Conservation (phyloP, 768 basidiomycete genomes). For the Auriscalpium orientale region DNA sequence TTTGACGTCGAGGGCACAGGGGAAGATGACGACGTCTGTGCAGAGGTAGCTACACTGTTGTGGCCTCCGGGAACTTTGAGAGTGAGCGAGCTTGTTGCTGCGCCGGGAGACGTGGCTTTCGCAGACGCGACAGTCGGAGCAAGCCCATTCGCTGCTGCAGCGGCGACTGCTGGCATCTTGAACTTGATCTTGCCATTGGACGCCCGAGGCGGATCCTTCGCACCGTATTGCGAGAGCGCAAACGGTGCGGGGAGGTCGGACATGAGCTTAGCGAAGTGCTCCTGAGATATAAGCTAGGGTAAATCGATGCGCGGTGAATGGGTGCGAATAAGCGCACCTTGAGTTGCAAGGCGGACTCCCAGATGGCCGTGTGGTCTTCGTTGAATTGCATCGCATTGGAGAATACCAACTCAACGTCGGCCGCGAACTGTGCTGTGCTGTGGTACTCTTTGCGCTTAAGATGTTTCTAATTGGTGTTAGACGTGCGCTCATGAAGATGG, state of each 20-base stretch:
- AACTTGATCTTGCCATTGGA: slow-evolving; percentile 59
- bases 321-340: slow-evolving; percentile 37
- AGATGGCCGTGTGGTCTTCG: slow-evolving; percentile 74
- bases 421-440: slow-evolving; percentile 61
- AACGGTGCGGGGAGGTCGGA: slow-evolving; percentile 66
- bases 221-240: slow-evolving; percentile 50
- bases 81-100: slow-evolving; percentile 15
- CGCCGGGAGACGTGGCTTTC: slow-evolving; percentile 17
- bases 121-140: slow-evolving; percentile 15
- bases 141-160: slow-evolving; percentile 27
- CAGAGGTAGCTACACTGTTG: neutral
- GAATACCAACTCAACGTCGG: slow-evolving; percentile 86
- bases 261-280: slow-evolving; percentile 69
- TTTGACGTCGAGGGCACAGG: neutral
- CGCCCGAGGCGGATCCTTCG: slow-evolving; percentile 33
- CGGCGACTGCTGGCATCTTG: slow-evolving; percentile 38
- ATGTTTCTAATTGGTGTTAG: slow-evolving; percentile 47
- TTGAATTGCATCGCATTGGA: slow-evolving; percentile 87
- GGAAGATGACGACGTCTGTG: slow-evolving; percentile 16
- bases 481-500: neutral
- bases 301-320: slow-evolving; percentile 1
- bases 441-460: slow-evolving; percentile 76
- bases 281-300: slow-evolving; percentile 32
- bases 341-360: slow-evolving; percentile 67
- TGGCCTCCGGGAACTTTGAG: slow-evolving; percentile 12